phyloP scores from a whole-genome alignment of 225 moss, liverwort and hornwort species.

The Climacium dendroides region DNA sequence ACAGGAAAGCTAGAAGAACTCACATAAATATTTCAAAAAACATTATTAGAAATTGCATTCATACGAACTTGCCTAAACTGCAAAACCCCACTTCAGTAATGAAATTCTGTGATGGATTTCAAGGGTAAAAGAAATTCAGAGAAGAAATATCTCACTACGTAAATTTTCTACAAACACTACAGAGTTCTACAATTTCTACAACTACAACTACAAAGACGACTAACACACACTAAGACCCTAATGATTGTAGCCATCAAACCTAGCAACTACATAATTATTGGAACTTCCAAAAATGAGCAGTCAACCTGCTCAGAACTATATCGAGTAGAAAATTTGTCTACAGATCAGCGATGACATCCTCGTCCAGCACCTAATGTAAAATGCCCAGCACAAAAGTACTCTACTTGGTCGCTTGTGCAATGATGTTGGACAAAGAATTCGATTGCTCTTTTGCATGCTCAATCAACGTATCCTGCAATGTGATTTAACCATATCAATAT shows the following conservation, averaged over 20 bases:
- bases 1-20: neutral
- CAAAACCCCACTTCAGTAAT: neutral
- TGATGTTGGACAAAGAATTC: constrained; percentile 88
- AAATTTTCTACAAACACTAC: neutral
- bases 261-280: neutral
- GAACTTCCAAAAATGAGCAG: neutral
- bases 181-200: no score
- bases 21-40: neutral
- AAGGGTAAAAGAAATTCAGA: neutral
- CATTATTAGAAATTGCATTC: neutral
- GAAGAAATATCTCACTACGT: neutral
- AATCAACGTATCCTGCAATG: constrained; percentile 82
- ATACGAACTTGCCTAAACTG: neutral
- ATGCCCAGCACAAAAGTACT: neutral
- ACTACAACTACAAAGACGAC: neutral
- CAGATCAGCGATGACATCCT: neutral
- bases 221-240: neutral
- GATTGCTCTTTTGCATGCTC: constrained; percentile 98
- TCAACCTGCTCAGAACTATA: neutral
- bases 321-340: neutral
- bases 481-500: neutral
- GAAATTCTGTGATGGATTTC: neutral
- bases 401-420: constrained; percentile 98
- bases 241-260: neutral
- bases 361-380: neutral